A percentile compares a stretch with the other conserved stretches of the same genome.
phyloP scores from a whole-genome alignment of 768 basidiomycete genomes.

The Lactifluus rugatus region DNA sequence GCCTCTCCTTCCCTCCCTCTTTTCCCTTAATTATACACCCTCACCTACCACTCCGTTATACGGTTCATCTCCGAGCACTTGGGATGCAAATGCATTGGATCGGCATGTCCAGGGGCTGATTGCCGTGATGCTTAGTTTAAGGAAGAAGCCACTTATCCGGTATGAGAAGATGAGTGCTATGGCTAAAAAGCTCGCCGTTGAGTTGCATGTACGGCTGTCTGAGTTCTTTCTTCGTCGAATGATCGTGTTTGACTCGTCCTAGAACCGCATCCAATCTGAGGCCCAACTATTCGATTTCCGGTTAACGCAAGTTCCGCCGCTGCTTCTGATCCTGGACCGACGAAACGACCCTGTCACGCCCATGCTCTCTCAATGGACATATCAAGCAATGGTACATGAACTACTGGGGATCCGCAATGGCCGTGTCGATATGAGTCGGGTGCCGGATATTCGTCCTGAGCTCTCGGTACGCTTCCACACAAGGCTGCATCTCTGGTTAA shows the following conservation, averaged over 20 bases:
- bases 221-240: not conserved
- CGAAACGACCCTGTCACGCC: conserved; percentile 97
- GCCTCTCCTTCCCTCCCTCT: conserved; percentile 75
- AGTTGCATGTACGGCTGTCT: conserved; percentile 58
- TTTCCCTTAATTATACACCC: conserved; percentile 76
- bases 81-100: conserved; percentile 66
- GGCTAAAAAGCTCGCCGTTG: conserved; percentile 81
- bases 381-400: conserved; percentile 99
- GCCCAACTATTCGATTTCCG: conserved; percentile 87
- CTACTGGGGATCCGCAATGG: conserved; percentile 90
- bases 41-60: conserved; percentile 55
- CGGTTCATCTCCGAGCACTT: conserved; percentile 59
- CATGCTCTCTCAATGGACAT: conserved; percentile 95
- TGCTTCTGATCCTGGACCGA: conserved; percentile 88
- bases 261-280: conserved; percentile 72
- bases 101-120: conserved; percentile 72
- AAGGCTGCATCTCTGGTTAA: not conserved
- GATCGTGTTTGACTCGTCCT: conserved; percentile 12
- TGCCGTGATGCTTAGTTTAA: conserved; percentile 84
- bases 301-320: conserved; percentile 74
- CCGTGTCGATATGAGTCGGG: conserved; percentile 71
- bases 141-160: conserved; percentile 90
- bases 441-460: conserved; percentile 82
- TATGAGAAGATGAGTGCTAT: conserved; percentile 90
- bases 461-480: conserved; percentile 47